A percentile compares a stretch with the other conserved stretches of the same genome.
phyloP scores from a whole-genome alignment of 2,329 filamentous ascomycete genomes.

The Pestalotiopsis sp. region DNA sequence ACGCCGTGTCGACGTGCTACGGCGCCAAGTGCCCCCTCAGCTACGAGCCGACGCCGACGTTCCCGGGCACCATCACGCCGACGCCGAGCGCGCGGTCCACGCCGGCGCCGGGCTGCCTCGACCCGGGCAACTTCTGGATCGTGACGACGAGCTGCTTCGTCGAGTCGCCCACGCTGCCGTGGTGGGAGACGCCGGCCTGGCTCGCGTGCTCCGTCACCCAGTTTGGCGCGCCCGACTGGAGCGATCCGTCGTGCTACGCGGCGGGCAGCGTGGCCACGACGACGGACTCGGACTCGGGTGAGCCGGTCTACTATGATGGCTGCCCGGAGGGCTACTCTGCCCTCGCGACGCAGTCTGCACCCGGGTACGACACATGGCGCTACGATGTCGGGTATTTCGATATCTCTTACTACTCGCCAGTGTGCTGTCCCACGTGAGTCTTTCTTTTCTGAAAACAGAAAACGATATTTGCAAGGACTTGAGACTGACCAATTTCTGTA shows the following conservation, averaged over 20 bases:
- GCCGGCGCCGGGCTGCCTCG: slow-evolving; percentile 18
- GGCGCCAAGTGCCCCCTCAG: slow-evolving; percentile 8
- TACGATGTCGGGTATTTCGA: slow-evolving; percentile 17
- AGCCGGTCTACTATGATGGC: slow-evolving; percentile 15
- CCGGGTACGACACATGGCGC: neutral
- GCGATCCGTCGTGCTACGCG: neutral
- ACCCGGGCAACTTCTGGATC: slow-evolving; percentile 19
- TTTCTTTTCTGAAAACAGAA: neutral
- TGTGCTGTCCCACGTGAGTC: slow-evolving; percentile 22
- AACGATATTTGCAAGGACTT: too few relatives aligned
- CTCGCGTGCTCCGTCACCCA: slow-evolving; percentile 16
- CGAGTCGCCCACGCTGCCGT: neutral
- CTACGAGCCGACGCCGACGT: neutral
- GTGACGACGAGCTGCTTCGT: slow-evolving; percentile 21
- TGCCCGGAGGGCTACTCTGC: slow-evolving; percentile 15
- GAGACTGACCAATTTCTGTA: neutral
- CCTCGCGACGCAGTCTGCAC: neutral
- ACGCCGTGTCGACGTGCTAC: slow-evolving; percentile 4
- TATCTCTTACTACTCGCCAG: slow-evolving; percentile 12
- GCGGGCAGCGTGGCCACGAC: slow-evolving; percentile 13
- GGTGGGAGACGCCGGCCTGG: slow-evolving; percentile 13
- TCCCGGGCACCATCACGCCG: slow-evolving; percentile 15
- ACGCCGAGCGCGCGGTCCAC: slow-evolving; percentile 18
- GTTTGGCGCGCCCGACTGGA: slow-evolving; percentile 14
- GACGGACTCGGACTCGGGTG: slow-evolving; percentile 4